Percentiles rank a stretch among this genome's conserved stretches.
Evolutionary conservation across 257 asterid species (phyloP).

Genomic region (Buddleja alternifolia): DNA sequence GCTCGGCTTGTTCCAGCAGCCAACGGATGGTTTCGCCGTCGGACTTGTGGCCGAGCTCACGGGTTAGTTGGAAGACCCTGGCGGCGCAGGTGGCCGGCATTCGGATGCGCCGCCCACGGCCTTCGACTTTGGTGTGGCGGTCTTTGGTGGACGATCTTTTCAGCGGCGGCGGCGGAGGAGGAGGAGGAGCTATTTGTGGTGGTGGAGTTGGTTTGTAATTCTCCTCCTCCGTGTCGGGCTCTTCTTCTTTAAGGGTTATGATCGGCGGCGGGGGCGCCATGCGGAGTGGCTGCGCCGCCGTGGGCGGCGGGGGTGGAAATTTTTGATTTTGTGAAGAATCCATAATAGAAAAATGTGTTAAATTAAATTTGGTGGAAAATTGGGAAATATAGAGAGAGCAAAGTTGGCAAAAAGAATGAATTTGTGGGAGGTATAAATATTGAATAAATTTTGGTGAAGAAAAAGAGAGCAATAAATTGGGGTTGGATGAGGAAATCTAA

Average conservation of each 20-base stretch:
- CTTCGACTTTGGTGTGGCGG: constrained; percentile 71
- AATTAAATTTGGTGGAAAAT: not conserved
- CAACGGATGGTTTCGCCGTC: constrained; percentile 84
- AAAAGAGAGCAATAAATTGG: not conserved
- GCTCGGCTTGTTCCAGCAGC: constrained; percentile 72
- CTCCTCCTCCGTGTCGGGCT: constrained; percentile 32
- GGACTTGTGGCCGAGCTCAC: constrained; percentile 80
- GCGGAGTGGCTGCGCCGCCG: constrained; percentile 39
- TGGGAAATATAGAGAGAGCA: not conserved
- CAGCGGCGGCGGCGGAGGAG: constrained; percentile 33
- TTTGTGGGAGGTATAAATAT: constrained; percentile 29
- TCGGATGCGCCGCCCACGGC: constrained; percentile 75
- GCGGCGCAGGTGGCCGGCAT: constrained; percentile 85
- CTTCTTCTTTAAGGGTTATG: constrained; percentile 45
- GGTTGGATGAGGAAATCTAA: constrained; percentile 47
- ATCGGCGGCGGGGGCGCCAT: constrained; percentile 36
- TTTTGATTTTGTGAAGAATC: constrained; percentile 34
- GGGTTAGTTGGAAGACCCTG: constrained; percentile 73
- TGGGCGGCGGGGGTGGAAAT: constrained; percentile 24
- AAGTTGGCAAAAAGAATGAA: constrained; percentile 29
- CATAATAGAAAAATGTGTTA: not conserved
- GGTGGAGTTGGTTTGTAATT: constrained; percentile 28
- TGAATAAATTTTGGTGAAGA: not conserved
- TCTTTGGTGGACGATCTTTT: constrained; percentile 60
- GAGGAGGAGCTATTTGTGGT: not conserved